phyloP scores from a whole-genome alignment of 1,284 basidiomycete genomes.

The Golubevia sp. region DNA sequence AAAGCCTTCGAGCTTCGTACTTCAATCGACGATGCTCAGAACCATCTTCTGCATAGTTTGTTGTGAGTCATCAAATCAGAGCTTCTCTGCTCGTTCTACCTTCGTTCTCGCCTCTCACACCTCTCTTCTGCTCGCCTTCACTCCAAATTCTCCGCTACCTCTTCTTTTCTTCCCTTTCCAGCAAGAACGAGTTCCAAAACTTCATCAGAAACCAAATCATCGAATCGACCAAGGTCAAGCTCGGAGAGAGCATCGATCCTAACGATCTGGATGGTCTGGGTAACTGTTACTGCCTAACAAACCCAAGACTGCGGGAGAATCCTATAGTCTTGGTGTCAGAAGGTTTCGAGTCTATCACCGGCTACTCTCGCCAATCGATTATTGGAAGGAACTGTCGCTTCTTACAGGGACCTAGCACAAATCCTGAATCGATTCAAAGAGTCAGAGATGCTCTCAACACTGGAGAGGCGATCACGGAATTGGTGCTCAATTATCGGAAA shows the following conservation, averaged over 20 bases:
- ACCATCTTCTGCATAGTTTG: slow-evolving; percentile 12
- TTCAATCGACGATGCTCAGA: slow-evolving; percentile 6
- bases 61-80: no score
- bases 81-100: no score
- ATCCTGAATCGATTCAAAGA: slow-evolving; percentile 15
- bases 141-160: no score
- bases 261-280: slow-evolving; percentile 15
- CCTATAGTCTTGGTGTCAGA: slow-evolving; percentile 20
- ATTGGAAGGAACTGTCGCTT: slow-evolving; percentile 35
- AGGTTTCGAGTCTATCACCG: slow-evolving; percentile 17
- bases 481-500: slow-evolving; percentile 47
- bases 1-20: slow-evolving; percentile 6
- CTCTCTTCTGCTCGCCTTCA: no score
- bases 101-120: no score
- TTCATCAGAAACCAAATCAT: slow-evolving; percentile 18
- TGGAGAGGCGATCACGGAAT: slow-evolving; percentile 22
- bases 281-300: slow-evolving; percentile 23
- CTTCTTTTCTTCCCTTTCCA: no score
- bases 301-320: slow-evolving; percentile 17
- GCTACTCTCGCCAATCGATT: slow-evolving; percentile 14
- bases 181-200: slow-evolving; percentile 16
- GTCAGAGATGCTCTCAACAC: slow-evolving; percentile 27
- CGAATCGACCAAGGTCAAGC: slow-evolving; percentile 17
- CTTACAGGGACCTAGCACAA: slow-evolving; percentile 35
- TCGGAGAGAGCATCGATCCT: slow-evolving; percentile 10